phyloP scores from a whole-genome alignment of 2,329 filamentous ascomycete genomes.

The Monosporascus sp. region DNA sequence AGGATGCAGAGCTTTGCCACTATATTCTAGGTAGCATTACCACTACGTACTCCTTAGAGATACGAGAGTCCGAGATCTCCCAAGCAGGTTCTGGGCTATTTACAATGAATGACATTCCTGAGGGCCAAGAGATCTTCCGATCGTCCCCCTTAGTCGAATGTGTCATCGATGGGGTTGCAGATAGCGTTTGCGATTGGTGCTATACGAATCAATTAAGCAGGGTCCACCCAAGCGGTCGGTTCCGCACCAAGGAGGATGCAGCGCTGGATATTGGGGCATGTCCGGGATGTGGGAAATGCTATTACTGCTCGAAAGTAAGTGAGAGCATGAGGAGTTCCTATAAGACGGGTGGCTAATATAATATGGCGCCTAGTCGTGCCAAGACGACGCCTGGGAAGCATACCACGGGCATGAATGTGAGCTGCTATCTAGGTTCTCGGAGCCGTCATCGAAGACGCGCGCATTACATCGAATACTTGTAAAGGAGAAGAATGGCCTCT shows the following conservation, averaged over 20 bases:
- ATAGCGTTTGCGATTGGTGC: conserved; percentile 23
- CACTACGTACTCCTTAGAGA: not conserved
- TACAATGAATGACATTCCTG: conserved; percentile 6
- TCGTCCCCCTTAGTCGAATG: conserved; percentile 12
- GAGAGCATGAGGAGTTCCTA: not conserved
- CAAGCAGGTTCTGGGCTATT: conserved; percentile 23
- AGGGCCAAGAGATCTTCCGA: conserved; percentile 22
- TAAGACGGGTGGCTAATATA: not conserved
- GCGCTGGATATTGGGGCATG: conserved; percentile 9
- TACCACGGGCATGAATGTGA: conserved; percentile 28
- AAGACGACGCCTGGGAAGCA: conserved; percentile 21
- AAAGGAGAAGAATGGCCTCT: conserved; percentile 14
- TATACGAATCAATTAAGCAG: conserved; percentile 10
- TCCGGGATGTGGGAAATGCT: conserved; percentile 16
- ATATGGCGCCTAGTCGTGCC: conserved; percentile 19
- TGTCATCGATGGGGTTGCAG: not conserved
- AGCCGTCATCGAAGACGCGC: conserved; percentile 11
- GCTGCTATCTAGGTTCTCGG: conserved; percentile 12
- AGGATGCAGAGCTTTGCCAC: not conserved
- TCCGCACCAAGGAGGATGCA: conserved; percentile 1
- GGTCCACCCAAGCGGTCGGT: conserved; percentile 3
- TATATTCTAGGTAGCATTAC: not conserved
- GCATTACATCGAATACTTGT: conserved; percentile 21
- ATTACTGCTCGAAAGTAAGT: conserved; percentile 25
- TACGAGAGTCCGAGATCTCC: conserved; percentile 11